Conservation (phyloP, 1,284 basidiomycete species). For the Naganishia sp. region DNA sequence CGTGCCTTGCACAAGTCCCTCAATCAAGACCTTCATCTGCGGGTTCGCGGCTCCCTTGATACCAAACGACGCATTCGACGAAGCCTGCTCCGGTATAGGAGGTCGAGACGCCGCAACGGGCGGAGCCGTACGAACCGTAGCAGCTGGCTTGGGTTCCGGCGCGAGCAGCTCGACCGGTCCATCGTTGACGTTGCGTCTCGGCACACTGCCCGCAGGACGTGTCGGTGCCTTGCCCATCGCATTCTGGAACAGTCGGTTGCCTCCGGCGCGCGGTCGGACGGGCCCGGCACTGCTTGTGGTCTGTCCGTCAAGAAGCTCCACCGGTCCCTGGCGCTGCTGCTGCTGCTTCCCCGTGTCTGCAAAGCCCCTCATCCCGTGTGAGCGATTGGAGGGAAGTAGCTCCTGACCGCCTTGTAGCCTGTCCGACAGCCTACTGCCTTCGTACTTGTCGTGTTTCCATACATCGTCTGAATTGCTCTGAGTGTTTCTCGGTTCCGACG, state of each 20-base stretch:
- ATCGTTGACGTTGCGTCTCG: constrained; percentile 24
- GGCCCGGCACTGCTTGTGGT: constrained; percentile 5
- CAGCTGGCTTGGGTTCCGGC: neutral
- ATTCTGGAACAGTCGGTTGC: constrained; percentile 25
- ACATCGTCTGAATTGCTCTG: constrained; percentile 4
- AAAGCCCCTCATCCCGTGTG: constrained; percentile 23
- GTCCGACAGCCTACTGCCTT: constrained; percentile 22
- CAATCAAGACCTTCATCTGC: constrained; percentile 70
- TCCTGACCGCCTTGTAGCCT: constrained; percentile 19
- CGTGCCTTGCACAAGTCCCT: constrained; percentile 72
- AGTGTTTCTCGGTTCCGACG: neutral
- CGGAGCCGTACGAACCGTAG: neutral
- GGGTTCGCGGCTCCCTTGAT: constrained; percentile 27
- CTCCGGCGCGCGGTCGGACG: constrained; percentile 6
- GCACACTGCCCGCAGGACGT: constrained; percentile 8
- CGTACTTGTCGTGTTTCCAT: constrained; percentile 21
- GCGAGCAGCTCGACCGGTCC: constrained; percentile 19
- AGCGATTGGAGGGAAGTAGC: constrained; percentile 17
- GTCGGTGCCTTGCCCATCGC: constrained; percentile 15
- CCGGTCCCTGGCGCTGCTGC: constrained; percentile 14
- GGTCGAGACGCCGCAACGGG: neutral
- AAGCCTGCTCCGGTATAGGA: constrained; percentile 3
- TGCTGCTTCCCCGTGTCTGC: constrained; percentile 1
- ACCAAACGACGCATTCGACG: constrained; percentile 10
- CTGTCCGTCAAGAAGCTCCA: constrained; percentile 24